Conservation (phyloP, 176 grass and related monocot genomes). For the Bonia amplexicaulis region DNA sequence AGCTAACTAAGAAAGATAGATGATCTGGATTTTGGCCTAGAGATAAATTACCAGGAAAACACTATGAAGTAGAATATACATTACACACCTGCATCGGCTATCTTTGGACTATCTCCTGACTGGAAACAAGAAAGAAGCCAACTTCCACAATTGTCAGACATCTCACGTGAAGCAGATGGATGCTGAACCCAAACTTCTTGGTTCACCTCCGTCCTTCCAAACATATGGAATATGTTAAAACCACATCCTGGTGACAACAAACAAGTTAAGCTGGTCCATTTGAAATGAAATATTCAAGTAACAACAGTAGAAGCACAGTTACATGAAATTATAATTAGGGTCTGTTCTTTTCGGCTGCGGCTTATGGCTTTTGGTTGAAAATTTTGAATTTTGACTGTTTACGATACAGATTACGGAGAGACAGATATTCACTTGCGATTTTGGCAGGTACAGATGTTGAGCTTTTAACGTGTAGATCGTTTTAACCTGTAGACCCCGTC, state of each 20-base stretch:
- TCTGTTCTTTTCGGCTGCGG: too few species aligned
- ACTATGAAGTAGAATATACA: background rate
- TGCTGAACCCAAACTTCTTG: constrained; percentile 28
- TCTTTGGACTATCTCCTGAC: constrained; percentile 40
- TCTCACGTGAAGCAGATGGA: constrained; percentile 15
- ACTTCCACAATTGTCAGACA: constrained; percentile 36
- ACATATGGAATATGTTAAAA: constrained; percentile 72
- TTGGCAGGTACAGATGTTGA: too few species aligned
- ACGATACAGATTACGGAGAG: too few species aligned
- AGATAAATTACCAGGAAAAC: background rate
- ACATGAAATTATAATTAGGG: background rate
- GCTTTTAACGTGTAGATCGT: too few species aligned
- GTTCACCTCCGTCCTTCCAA: constrained; percentile 38
- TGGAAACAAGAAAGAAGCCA: constrained; percentile 67
- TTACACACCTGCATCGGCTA: constrained; percentile 24
- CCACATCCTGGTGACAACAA: constrained; percentile 49
- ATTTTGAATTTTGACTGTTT: too few species aligned
- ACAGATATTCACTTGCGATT: too few species aligned
- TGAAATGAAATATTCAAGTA: background rate
- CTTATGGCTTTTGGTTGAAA: too few species aligned
- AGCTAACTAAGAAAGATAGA: background rate
- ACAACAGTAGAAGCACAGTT: background rate
- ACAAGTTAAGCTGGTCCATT: background rate
- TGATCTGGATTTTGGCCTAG: background rate
- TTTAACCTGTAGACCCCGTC: too few species aligned